Evolutionary conservation across 2,329 filamentous ascomycete species (phyloP).

Genomic region (Aspergillus sp.): DNA sequence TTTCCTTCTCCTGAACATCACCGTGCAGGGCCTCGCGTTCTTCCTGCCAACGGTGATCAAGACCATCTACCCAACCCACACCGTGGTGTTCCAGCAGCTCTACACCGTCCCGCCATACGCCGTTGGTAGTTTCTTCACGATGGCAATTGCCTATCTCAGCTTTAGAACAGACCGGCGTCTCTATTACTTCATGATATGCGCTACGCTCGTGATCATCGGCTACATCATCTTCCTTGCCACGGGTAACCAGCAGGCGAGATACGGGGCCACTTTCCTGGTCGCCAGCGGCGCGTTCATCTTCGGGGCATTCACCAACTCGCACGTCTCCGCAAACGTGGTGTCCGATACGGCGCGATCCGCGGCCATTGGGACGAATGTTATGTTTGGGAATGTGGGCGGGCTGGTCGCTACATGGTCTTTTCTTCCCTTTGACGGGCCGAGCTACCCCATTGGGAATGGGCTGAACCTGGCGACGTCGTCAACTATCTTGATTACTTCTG

Average conservation of each 20-base stretch:
- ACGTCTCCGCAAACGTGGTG: constrained; percentile 69
- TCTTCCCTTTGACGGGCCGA: constrained; percentile 60
- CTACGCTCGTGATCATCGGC: constrained; percentile 65
- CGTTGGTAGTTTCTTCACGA: constrained; percentile 65
- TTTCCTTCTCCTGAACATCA: constrained; percentile 67
- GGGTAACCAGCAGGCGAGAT: constrained; percentile 54
- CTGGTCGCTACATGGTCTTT: constrained; percentile 66
- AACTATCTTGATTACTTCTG: constrained; percentile 53
- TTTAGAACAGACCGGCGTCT: constrained; percentile 61
- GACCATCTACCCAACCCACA: constrained; percentile 63
- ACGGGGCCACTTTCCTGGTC: constrained; percentile 70
- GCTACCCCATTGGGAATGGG: constrained; percentile 71
- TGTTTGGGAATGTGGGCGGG: constrained; percentile 72
- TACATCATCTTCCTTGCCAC: constrained; percentile 70
- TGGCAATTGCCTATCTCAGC: constrained; percentile 61
- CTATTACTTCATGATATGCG: constrained; percentile 59
- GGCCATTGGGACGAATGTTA: constrained; percentile 67
- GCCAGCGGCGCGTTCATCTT: constrained; percentile 63
- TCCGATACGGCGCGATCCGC: constrained; percentile 68
- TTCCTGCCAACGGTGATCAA: constrained; percentile 69
- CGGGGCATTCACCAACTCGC: constrained; percentile 65
- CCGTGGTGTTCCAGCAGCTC: constrained; percentile 64
- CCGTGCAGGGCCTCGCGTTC: constrained; percentile 69
- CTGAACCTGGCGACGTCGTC: constrained; percentile 65
- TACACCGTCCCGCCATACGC: constrained; percentile 70